Percentiles rank a stretch among this genome's conserved stretches.
Evolutionary conservation across 2,329 filamentous ascomycete genomes (phyloP).

Genomic region (Coniella lustricola): DNA sequence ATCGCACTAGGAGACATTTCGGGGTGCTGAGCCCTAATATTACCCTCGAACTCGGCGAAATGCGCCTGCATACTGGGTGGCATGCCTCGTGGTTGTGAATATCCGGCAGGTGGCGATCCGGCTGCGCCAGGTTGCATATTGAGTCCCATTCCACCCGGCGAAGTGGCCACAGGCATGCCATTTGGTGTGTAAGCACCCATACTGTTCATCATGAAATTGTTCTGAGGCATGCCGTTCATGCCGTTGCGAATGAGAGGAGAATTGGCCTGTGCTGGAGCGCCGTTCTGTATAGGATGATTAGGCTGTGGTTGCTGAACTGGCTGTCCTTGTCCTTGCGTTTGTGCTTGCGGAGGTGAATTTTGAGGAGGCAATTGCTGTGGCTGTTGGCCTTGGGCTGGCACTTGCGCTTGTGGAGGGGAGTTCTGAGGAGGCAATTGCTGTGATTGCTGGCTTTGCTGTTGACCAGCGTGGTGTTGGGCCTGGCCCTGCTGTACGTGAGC

Average conservation of each 20-base stretch:
- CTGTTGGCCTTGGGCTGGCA: constrained; percentile 30
- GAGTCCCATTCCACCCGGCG: constrained; percentile 34
- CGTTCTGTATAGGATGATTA: constrained; percentile 25
- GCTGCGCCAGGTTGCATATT: constrained; percentile 40
- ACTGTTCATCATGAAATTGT: constrained; percentile 44
- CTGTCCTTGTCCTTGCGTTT: constrained; percentile 18
- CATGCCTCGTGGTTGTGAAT: constrained; percentile 30
- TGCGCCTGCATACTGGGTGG: constrained; percentile 41
- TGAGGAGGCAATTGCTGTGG: constrained; percentile 22
- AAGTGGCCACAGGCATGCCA: constrained; percentile 35
- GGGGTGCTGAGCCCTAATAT: constrained; percentile 45
- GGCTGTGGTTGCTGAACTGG: constrained; percentile 31
- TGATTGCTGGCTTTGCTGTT: constrained; percentile 28
- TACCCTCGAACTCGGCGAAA: constrained; percentile 44
- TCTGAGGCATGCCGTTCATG: constrained; percentile 40
- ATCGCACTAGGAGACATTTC: constrained; percentile 42
- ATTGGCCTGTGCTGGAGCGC: constrained; percentile 9
- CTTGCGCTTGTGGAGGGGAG: constrained; percentile 22
- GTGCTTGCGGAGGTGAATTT: constrained; percentile 23
- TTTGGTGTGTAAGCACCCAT: constrained; percentile 42
- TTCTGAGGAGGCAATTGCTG: constrained; percentile 22
- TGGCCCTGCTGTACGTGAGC: constrained; percentile 28
- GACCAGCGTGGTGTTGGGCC: constrained; percentile 32
- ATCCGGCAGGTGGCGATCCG: constrained; percentile 32
- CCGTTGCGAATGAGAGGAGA: constrained; percentile 21